Evolutionary conservation across 805 yeast genomes (phyloP), one percentile per base, ranked within the genome.

Genomic region (Nakazawaea molendinolei): DNA sequence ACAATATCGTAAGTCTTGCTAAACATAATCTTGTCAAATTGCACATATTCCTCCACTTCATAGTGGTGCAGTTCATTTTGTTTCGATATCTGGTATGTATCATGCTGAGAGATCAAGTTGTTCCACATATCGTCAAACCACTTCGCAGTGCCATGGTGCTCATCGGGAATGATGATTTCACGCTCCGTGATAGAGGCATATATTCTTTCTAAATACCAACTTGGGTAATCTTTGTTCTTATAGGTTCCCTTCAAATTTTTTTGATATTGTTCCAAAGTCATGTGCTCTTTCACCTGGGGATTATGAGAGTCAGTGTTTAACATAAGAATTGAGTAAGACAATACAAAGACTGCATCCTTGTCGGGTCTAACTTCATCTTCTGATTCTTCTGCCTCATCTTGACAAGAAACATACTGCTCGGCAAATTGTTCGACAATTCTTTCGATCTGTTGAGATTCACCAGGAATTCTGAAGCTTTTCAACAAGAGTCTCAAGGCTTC

Each of bases 151-250:
- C 90, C 92, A 53, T 86, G 94, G 48, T 90, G 97, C 51, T 92
- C 98, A 50, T 92, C 97, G 0, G 98, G 97, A 89, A 94, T 85
- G 33, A 92, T 86, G 44, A 92, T 92, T 57, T 92, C 99, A 35
- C 82, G 74, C 38, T 80, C 85, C 42, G 76, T 71, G 38, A 92
- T 89, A 1, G 95, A 82, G 18, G 71, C 62, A 56, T 84, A 92
- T 18, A 90, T 86, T 44, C 74, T 82, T 41, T 79, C 77, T 43
- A 90, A 64, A 51, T 86, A 90, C 84, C 95, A 87, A 17, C 69
- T 69, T 3, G 94, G 90, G 61, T 84, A 89, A 57, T 89, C 92
- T 24, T 71, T 69, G 20, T 69, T 68, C 45, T 79, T 79, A 51
- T 79, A 79, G 18, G 86, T 82, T 5, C 95, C 95, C 44, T 85